Conservation (phyloP, 2,329 filamentous ascomycete genomes). For the Penicillium digitatum region DNA sequence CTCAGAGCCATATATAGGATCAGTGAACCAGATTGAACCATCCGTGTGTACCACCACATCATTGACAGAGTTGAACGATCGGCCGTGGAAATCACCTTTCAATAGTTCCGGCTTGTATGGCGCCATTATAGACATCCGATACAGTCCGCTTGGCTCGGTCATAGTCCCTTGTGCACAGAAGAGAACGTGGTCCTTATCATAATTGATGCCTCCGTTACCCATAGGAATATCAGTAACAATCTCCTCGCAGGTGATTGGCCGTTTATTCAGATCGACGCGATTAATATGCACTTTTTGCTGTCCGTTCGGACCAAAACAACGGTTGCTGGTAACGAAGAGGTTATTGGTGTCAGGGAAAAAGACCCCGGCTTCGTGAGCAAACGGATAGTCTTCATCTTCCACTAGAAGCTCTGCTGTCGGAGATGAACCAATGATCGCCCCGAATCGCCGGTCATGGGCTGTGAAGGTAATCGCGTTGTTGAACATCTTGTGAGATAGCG, state of each 20-base stretch:
- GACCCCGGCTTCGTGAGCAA: neutral
- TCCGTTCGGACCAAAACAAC: neutral
- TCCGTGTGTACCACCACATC: neutral
- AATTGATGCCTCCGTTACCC: neutral
- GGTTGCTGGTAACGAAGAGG: neutral
- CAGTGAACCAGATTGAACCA: neutral
- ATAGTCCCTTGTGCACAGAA: neutral
- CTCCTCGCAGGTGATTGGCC: neutral
- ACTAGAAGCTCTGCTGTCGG: neutral
- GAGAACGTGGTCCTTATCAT: neutral
- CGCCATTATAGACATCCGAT: neutral
- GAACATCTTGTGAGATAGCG: neutral
- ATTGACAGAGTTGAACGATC: neutral
- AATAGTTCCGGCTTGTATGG: neutral
- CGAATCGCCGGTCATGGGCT: neutral
- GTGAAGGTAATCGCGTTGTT: neutral
- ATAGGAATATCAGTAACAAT: neutral
- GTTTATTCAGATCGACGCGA: neutral
- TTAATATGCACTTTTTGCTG: neutral
- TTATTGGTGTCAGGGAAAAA: neutral
- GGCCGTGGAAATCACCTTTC: neutral
- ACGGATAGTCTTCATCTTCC: neutral
- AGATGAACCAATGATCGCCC: neutral
- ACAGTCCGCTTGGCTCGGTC: neutral
- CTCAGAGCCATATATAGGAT: neutral